These are phyloP conservation scores for Platanus orientalis DNA, from an alignment of 164 flowering plant genomes.

Conservation along the genomic window DNA sequence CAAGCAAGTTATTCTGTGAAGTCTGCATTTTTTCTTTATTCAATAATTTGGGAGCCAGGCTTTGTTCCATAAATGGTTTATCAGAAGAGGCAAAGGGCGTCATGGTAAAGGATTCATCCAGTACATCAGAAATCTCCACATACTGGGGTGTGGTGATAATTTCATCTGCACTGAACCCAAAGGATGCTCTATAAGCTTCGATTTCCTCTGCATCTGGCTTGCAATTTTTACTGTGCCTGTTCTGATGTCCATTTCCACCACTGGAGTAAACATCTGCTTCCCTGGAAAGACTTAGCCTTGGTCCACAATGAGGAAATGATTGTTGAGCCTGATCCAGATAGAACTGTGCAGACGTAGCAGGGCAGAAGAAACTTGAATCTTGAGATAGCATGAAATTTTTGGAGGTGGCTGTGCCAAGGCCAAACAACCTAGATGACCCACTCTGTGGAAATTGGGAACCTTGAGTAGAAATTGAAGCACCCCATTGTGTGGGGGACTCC, in stretches of 20 bases:
- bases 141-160: conserved; percentile 67
- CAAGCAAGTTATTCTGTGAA: conserved; percentile 18
- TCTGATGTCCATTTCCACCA: conserved; percentile 61
- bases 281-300: conserved; percentile 76
- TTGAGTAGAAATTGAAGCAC: conserved; percentile 43
- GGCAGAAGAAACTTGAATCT: conserved; percentile 88
- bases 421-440: conserved; percentile 52
- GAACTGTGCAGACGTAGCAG: conserved; percentile 90
- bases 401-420: conserved; percentile 34
- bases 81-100: conserved; percentile 43
- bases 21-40: conserved; percentile 17
- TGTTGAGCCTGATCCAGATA: conserved; percentile 71
- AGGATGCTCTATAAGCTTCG: conserved; percentile 96
- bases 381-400: conserved; percentile 44
- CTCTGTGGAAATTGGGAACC: conserved; percentile 43
- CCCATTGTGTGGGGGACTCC: conserved; percentile 58
- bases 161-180: conserved; percentile 99
- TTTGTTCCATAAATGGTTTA: conserved; percentile 35
- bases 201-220: conserved; percentile 85
- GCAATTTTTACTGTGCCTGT: conserved; percentile 45
- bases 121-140: conserved; percentile 74
- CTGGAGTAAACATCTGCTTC: conserved; percentile 66
- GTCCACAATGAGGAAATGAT: conserved; percentile 64
- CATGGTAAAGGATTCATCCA: conserved; percentile 74
- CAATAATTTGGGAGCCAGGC: conserved; percentile 12